Percentiles rank a stretch among this genome's conserved stretches.
These are phyloP conservation scores for Russula lepida DNA, from an alignment of 768 basidiomycete species.

Conservation along the genomic window DNA sequence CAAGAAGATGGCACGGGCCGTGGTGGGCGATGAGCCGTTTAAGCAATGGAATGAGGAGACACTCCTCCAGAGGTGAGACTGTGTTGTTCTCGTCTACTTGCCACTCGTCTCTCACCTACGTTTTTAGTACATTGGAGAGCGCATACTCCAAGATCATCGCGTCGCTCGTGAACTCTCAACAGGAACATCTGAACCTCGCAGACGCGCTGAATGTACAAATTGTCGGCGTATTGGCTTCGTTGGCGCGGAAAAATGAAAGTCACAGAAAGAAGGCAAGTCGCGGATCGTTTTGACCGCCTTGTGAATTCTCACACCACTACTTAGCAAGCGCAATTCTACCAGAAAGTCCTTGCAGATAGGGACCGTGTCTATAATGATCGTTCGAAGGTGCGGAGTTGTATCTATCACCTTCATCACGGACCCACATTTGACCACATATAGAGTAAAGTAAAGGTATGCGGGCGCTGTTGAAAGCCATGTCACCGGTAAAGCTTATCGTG, in stretches of 20 bases:
- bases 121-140: constrained; percentile 58
- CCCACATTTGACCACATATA: constrained; percentile 24
- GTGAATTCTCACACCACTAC: not conserved
- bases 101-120: not conserved
- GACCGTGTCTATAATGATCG: constrained; percentile 63
- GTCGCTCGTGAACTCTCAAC: constrained; percentile 50
- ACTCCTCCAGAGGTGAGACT: constrained; percentile 45
- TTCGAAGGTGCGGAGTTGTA: constrained; percentile 46
- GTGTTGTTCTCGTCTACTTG: not conserved
- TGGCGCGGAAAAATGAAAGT: constrained; percentile 58
- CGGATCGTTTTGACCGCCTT: not conserved
- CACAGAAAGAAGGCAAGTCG: constrained; percentile 54
- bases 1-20: constrained; percentile 44
- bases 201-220: constrained; percentile 53
- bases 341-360: constrained; percentile 60
- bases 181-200: constrained; percentile 61
- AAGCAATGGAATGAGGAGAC: constrained; percentile 48
- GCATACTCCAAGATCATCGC: constrained; percentile 62
- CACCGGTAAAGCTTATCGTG: constrained; percentile 2
- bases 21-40: constrained; percentile 61
- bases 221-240: constrained; percentile 48
- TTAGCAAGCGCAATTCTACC: constrained; percentile 63
- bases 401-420: not conserved
- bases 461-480: not conserved
- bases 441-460: constrained; percentile 55